Percentiles rank a stretch among this genome's conserved stretches.
phyloP scores from a whole-genome alignment of 2,329 filamentous ascomycete species.

The Knoxdaviesia capensis region DNA sequence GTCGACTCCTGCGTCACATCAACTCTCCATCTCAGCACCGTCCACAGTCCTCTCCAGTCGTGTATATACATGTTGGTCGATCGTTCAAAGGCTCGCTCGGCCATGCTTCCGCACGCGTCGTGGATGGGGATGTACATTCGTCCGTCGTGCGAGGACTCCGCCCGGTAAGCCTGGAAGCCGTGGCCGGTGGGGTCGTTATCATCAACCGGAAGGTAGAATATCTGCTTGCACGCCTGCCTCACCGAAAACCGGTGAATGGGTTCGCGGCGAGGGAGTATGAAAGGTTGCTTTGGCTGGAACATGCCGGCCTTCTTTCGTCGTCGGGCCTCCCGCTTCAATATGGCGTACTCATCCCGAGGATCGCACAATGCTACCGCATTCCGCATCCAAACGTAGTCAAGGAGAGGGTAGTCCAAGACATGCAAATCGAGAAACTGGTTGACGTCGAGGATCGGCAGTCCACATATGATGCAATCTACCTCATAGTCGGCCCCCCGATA shows the following conservation, averaged over 20 bases:
- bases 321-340: not conserved
- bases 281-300: not conserved
- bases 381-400: not conserved
- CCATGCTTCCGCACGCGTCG: not conserved
- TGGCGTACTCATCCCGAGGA: not conserved
- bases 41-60: slow-evolving; percentile 1
- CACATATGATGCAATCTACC: not conserved
- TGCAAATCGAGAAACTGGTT: not conserved
- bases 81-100: not conserved
- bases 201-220: not conserved
- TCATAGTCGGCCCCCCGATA: not conserved
- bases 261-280: not conserved
- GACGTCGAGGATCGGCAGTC: not conserved
- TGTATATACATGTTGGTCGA: not conserved
- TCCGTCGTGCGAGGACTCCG: not conserved
- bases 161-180: not conserved
- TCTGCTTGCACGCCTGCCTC: not conserved
- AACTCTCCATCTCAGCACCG: not conserved
- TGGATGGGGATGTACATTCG: slow-evolving; percentile 1
- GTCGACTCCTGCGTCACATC: not conserved
- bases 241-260: not conserved
- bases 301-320: not conserved
- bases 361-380: not conserved
- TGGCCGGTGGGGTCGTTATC: not conserved
- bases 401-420: not conserved